These are phyloP conservation scores for Blastomyces emzantsi DNA, from an alignment of 2,329 filamentous ascomycete genomes.

Conservation along the genomic window DNA sequence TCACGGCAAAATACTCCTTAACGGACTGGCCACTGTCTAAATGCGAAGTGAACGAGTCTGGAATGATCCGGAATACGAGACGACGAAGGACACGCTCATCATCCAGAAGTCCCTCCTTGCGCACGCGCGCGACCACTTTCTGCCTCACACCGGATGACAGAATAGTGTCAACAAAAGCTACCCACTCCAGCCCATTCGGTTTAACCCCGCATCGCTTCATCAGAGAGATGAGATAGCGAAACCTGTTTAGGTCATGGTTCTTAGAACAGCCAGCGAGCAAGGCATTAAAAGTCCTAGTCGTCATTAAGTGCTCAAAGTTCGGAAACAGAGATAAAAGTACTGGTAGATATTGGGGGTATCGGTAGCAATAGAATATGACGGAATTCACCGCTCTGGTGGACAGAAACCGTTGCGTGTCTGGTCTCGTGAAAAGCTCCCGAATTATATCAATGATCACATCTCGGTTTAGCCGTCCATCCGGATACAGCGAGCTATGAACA, in stretches of 20 bases:
- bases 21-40: constrained; percentile 28
- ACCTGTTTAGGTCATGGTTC: constrained; percentile 31
- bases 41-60: constrained; percentile 26
- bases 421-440: constrained; percentile 26
- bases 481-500: constrained; percentile 16
- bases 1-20: constrained; percentile 30
- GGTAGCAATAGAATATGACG: constrained; percentile 31
- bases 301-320: constrained; percentile 28
- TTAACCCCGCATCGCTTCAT: constrained; percentile 33
- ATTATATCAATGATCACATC: constrained; percentile 21
- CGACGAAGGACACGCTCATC: constrained; percentile 20
- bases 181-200: constrained; percentile 38
- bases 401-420: constrained; percentile 24
- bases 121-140: constrained; percentile 26
- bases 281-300: constrained; percentile 38
- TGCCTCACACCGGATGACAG: constrained; percentile 22
- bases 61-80: constrained; percentile 26
- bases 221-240: constrained; percentile 29
- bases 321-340: constrained; percentile 29
- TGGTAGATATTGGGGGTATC: constrained; percentile 25
- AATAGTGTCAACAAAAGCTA: constrained; percentile 22
- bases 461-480: constrained; percentile 13
- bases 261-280: constrained; percentile 33
- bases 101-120: constrained; percentile 25
- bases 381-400: constrained; percentile 36